phyloP scores from a whole-genome alignment of 257 asterid species.

The Paulownia fortunei region DNA sequence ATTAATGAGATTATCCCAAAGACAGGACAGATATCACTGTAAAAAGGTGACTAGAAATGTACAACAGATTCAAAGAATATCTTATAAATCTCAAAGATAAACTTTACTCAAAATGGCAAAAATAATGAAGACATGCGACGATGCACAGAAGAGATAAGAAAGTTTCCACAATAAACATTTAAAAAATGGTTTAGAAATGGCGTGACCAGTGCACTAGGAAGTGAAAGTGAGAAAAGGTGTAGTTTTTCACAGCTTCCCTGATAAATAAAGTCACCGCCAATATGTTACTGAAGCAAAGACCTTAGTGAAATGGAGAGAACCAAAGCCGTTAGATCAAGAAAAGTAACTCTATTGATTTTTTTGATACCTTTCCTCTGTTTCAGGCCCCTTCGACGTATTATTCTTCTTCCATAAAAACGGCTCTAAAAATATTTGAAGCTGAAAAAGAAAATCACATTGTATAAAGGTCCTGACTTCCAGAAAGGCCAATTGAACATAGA shows the following conservation, averaged over 20 bases:
- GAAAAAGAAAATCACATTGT: conserved; percentile 37
- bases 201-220: conserved; percentile 1
- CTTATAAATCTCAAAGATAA: background rate
- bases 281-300: background rate
- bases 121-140: background rate
- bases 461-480: conserved; percentile 12
- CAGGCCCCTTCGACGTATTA: conserved; percentile 41
- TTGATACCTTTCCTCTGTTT: conserved; percentile 68
- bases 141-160: background rate
- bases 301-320: conserved; percentile 10
- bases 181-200: conserved; percentile 13
- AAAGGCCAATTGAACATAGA: conserved; percentile 11
- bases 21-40: conserved; percentile 4
- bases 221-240: background rate
- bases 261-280: conserved; percentile 10
- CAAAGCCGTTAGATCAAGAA: conserved; percentile 22
- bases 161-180: background rate
- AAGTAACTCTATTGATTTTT: conserved; percentile 8
- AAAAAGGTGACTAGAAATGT: background rate
- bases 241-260: background rate
- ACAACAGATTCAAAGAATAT: conserved; percentile 1
- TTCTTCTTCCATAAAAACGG: conserved; percentile 85
- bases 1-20: conserved; percentile 2
- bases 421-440: conserved; percentile 83
- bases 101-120: background rate